Evolutionary conservation across 2,329 filamentous ascomycete genomes (phyloP).

Genomic region (Paraconiothyrium brasiliense): DNA sequence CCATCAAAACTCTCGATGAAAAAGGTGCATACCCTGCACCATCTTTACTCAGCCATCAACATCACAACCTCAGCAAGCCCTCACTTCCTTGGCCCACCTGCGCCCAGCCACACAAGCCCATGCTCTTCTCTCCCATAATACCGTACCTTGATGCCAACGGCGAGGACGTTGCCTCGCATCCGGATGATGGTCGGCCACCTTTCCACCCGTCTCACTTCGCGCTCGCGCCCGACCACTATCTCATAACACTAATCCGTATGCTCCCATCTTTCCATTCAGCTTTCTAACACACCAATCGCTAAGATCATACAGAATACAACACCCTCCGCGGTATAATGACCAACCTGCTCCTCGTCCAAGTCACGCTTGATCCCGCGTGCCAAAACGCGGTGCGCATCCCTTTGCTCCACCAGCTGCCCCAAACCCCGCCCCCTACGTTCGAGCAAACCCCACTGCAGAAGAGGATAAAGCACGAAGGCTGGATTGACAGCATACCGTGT

Average conservation of each 20-base stretch:
- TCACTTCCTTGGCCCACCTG: neutral
- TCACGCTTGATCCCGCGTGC: slow-evolving; percentile 17
- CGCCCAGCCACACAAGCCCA: neutral
- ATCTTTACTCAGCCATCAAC: neutral
- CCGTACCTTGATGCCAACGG: slow-evolving; percentile 7
- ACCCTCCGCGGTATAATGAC: slow-evolving; percentile 6
- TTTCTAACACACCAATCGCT: neutral
- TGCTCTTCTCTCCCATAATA: slow-evolving; percentile 14
- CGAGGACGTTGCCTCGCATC: neutral
- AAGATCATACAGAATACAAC: slow-evolving; percentile 3
- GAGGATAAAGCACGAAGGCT: slow-evolving; percentile 10
- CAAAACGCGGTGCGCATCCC: slow-evolving; percentile 7
- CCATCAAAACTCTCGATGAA: neutral
- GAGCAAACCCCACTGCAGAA: slow-evolving; percentile 17
- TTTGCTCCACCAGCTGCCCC: slow-evolving; percentile 11
- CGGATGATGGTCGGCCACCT: neutral
- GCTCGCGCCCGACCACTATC: slow-evolving; percentile 25
- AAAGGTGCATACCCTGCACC: neutral
- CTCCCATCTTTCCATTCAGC: neutral
- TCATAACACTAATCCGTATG: slow-evolving; percentile 23
- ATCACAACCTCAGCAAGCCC: neutral
- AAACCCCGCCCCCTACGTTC: slow-evolving; percentile 15
- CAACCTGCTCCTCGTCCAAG: slow-evolving; percentile 8
- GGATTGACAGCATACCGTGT: slow-evolving; percentile 24
- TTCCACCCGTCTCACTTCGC: slow-evolving; percentile 17